Base-by-base conservation (phyloP, 768 basidiomycete genomes). In the Floccularia luteovirens region DNA sequence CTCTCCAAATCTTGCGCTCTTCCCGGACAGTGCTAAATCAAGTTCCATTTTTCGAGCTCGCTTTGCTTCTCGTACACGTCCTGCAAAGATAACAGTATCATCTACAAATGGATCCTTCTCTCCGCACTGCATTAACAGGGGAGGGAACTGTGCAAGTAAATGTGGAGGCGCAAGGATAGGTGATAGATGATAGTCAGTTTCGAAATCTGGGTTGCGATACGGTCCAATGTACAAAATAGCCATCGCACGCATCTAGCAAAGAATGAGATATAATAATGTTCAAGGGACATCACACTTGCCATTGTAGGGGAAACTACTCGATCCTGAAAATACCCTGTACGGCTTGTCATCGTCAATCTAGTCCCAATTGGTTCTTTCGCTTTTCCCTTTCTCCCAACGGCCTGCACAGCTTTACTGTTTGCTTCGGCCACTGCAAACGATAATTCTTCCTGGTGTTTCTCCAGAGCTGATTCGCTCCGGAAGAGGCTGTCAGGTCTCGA, bases 211-310 rank as follows among this genome's bases (percentile, higher is more conserved):
- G 56, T 90, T 86, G 38, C 82, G 83, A 53, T 88, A 78, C 1
- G 96, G 94, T 1, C 94, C 94, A 43, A 99, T 85, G 63, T 96
- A 96, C 47, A 94, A 64, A 54, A 96, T 93, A 2, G 94, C 94
- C 96, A 99, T 99, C 0, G 94, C 93, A 24, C 96, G 88, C 90
- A 97, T 97, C 94, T 98, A 34, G 7, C 7, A 17, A 17, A 17
- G 6, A 17, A 42, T 46, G 20, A 45, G 42, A 31, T 20, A 42
- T 27, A 20, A 19, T 31, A 30, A 24, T 13, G 34, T 28, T 16
- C 42, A 31, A 17, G 45, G 24, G 36, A 31, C 19, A 7, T 12
- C 33, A 33, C 16, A 49, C 88, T 53, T 56, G 94, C 94, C 93
- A 99, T 97, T 53, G 85, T 88, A 0, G 96, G 94, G 2, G 92